phyloP scores from a whole-genome alignment of 139 green algal genomes.

The Ulvella scutata region DNA sequence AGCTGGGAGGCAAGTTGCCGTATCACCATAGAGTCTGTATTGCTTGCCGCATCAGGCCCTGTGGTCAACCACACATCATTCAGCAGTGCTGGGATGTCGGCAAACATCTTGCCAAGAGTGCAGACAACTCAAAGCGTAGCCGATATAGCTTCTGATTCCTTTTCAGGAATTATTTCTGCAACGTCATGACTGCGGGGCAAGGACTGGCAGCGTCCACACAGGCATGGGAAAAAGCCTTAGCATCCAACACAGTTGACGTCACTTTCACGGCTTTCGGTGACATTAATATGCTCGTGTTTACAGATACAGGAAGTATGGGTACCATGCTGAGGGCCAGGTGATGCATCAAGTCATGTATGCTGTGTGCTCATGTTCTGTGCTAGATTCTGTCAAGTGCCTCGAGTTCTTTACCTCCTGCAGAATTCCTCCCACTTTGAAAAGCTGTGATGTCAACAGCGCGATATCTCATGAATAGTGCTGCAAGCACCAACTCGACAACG shows the following conservation, averaged over 20 bases:
- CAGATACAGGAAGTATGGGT: not conserved
- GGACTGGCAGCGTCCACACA: too few species aligned
- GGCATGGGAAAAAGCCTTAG: too few species aligned
- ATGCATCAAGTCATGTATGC: not conserved
- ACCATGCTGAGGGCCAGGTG: not conserved
- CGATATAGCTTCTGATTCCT: too few species aligned
- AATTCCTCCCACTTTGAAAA: not conserved
- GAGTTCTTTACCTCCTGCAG: not conserved
- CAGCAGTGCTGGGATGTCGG: too few species aligned
- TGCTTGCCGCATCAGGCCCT: too few species aligned
- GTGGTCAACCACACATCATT: too few species aligned
- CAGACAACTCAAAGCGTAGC: too few species aligned
- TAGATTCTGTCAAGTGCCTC: not conserved
- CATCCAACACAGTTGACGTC: not conserved
- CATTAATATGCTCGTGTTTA: slow-evolving; percentile 1
- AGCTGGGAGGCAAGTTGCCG: too few species aligned
- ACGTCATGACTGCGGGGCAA: too few species aligned
- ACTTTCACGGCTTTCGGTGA: not conserved
- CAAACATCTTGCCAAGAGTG: too few species aligned
- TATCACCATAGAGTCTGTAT: too few species aligned
- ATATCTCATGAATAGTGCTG: not conserved
- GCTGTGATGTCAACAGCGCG: not conserved
- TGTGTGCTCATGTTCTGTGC: not conserved
- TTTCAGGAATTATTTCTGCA: too few species aligned
- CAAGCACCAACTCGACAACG: not conserved